These are phyloP conservation scores for Boletus insuetus DNA, from an alignment of 768 basidiomycete genomes.

Conservation along the genomic window DNA sequence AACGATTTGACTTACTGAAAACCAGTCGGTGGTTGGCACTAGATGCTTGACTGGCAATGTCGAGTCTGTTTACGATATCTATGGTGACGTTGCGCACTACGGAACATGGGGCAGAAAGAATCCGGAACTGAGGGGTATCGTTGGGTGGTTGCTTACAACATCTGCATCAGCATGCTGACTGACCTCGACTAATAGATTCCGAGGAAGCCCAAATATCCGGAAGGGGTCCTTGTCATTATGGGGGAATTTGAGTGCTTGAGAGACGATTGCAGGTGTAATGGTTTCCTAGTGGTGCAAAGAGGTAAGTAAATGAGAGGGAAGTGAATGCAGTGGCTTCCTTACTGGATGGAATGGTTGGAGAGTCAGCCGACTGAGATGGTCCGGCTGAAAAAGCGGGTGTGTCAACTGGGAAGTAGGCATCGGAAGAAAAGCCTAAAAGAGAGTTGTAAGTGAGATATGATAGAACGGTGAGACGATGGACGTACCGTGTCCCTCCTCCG, in stretches of 20 bases:
- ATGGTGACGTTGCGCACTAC: constrained; percentile 71
- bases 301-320: background rate
- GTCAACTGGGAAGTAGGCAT: constrained; percentile 39
- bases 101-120: constrained; percentile 69
- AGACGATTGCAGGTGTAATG: constrained; percentile 34
- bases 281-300: constrained; percentile 28
- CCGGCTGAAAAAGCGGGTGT: constrained; percentile 41
- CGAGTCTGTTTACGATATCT: constrained; percentile 49
- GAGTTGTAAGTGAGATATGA: background rate
- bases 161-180: constrained; percentile 15
- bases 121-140: constrained; percentile 49
- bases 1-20: constrained; percentile 49
- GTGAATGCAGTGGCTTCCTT: constrained; percentile 12
- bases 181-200: constrained; percentile 69
- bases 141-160: background rate
- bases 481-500: constrained; percentile 26
- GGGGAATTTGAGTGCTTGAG: constrained; percentile 46
- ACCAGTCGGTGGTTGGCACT: constrained; percentile 57
- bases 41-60: constrained; percentile 44
- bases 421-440: constrained; percentile 41
- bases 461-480: background rate
- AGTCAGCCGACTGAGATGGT: constrained; percentile 33
- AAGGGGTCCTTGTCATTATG: constrained; percentile 47
- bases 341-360: constrained; percentile 46
- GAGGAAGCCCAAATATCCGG: constrained; percentile 70